A percentile compares a stretch with the other conserved stretches of the same genome.
Evolutionary conservation across 805 yeast genomes (phyloP).

Genomic region (Myxozyma neotropica): DNA sequence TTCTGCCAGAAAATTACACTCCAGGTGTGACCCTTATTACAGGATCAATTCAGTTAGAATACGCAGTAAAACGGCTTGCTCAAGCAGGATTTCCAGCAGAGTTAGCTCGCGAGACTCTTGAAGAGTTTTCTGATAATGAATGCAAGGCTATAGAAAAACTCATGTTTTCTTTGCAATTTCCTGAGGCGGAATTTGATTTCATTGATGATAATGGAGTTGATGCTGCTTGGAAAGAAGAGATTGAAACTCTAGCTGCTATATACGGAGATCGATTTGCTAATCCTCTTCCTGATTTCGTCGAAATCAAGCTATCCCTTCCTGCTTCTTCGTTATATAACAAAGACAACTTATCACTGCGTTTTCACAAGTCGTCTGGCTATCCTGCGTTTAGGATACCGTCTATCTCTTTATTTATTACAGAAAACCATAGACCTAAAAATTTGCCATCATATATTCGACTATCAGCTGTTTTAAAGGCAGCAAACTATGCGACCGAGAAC

Average conservation of each 20-base stretch:
- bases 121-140: conserved; percentile 42
- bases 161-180: conserved; percentile 15
- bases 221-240: conserved; percentile 72
- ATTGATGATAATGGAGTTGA: conserved; percentile 39
- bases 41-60: conserved; percentile 56
- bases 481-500: conserved; percentile 38
- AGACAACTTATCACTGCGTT: conserved; percentile 24
- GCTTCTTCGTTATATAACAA: conserved; percentile 13
- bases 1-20: conserved; percentile 40
- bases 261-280: conserved; percentile 49
- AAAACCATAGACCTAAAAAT: conserved; percentile 5
- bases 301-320: conserved; percentile 23
- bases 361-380: conserved; percentile 31
- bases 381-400: conserved; percentile 29
- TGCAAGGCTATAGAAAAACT: conserved; percentile 25
- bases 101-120: conserved; percentile 57
- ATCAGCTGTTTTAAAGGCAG: conserved; percentile 41
- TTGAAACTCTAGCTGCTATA: conserved; percentile 65
- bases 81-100: conserved; percentile 73
- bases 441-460: conserved; percentile 56
- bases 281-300: conserved; percentile 25
- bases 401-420: conserved; percentile 32
- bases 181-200: conserved; percentile 5
- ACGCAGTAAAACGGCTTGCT: conserved; percentile 57
- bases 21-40: conserved; percentile 44